These are phyloP conservation scores for Amborella trichopoda DNA, from an alignment of 164 flowering plant species.

Conservation along the genomic window DNA sequence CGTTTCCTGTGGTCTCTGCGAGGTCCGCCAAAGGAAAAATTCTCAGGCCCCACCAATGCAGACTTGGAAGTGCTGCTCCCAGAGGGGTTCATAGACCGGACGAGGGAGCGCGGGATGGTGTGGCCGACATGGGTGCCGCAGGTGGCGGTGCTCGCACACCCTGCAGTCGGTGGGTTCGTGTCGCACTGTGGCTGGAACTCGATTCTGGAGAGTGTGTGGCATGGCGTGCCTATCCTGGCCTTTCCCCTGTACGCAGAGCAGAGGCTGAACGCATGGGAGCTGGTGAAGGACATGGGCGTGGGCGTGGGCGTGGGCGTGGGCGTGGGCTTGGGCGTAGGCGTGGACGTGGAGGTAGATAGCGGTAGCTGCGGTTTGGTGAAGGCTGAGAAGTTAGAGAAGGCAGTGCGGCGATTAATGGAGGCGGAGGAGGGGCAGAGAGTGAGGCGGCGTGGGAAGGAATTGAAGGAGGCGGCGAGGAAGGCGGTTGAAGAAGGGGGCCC, in stretches of 20 bases:
- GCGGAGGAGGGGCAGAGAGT: conserved; percentile 7
- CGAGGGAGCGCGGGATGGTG: conserved; percentile 6
- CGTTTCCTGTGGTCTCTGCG: conserved; percentile 13
- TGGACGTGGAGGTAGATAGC: too few relatives aligned
- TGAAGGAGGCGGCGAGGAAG: neutral
- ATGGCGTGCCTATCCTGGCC: too few relatives aligned
- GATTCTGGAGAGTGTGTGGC: conserved; percentile 6
- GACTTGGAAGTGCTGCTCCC: neutral
- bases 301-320: too few relatives aligned
- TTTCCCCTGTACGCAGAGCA: too few relatives aligned
- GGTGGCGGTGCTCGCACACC: conserved; percentile 1
- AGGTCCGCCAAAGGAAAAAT: neutral
- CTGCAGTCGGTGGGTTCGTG: too few relatives aligned
- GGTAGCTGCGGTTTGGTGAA: too few relatives aligned
- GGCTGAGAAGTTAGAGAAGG: too few relatives aligned
- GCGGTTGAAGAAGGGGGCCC: conserved; percentile 7
- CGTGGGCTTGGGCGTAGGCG: too few relatives aligned
- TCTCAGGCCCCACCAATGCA: conserved; percentile 1
- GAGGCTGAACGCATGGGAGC: too few relatives aligned
- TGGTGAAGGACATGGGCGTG: too few relatives aligned
- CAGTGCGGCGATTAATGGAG: conserved; percentile 7
- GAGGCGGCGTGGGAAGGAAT: conserved; percentile 1
- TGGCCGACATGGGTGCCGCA: conserved; percentile 9
- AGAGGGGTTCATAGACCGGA: conserved; percentile 7
- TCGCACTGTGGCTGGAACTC: conserved; percentile 12